These are phyloP conservation scores for Coemansia sp. DNA, from an alignment of 192 early-diverging fungal species.

Conservation along the genomic window DNA sequence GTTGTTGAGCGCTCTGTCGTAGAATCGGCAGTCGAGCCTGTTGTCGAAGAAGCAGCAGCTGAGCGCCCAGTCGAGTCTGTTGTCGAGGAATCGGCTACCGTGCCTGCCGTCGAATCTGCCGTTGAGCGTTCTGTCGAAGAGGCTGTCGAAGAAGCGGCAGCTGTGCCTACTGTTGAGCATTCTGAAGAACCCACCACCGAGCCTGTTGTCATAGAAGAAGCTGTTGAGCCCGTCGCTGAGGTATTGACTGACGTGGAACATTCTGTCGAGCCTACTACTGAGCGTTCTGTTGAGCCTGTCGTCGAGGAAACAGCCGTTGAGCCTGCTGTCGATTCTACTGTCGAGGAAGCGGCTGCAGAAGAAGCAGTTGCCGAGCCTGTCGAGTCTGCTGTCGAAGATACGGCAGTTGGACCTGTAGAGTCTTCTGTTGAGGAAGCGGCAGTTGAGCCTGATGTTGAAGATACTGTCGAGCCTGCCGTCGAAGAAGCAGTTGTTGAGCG, in stretches of 20 bases:
- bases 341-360: background rate
- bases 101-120: background rate
- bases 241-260: no score
- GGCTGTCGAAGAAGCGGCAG: background rate
- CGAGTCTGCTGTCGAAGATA: background rate
- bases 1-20: no score
- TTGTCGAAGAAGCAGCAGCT: background rate
- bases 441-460: background rate
- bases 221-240: no score
- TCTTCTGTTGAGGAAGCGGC: background rate
- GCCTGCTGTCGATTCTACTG: background rate
- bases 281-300: no score
- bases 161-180: background rate
- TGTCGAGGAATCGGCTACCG: no score
- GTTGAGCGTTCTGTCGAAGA: background rate
- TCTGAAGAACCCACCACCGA: background rate
- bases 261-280: no score
- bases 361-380: background rate
- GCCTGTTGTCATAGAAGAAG: background rate
- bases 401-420: constrained; percentile 1
- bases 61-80: no score
- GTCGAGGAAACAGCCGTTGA: background rate
- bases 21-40: background rate
- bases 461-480: constrained; percentile 1
- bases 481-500: background rate